Evolutionary conservation across 2,329 filamentous ascomycete genomes (phyloP).

Genomic region (Trichoderma semiorbis): DNA sequence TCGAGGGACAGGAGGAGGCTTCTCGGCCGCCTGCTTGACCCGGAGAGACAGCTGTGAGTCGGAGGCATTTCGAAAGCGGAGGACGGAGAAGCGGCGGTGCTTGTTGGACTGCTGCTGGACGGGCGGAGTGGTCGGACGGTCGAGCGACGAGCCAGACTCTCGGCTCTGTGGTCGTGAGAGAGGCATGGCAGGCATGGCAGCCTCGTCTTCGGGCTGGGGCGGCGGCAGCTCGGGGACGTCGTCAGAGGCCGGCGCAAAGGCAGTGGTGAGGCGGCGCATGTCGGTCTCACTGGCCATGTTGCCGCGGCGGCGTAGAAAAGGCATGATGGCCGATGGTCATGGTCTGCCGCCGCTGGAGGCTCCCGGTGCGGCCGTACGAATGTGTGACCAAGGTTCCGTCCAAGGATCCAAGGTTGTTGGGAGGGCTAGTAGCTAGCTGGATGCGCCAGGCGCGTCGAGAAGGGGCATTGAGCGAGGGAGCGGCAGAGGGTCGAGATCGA

Average conservation of each 20-base stretch:
- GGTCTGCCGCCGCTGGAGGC: conserved; percentile 26
- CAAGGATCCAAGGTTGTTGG: neutral
- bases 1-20: conserved; percentile 55
- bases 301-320: conserved; percentile 60
- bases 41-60: conserved; percentile 81
- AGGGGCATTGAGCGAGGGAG: conserved; percentile 14
- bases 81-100: conserved; percentile 63
- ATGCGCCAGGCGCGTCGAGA: conserved; percentile 16
- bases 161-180: conserved; percentile 23
- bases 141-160: conserved; percentile 24
- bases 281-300: conserved; percentile 58
- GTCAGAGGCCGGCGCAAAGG: conserved; percentile 29
- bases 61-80: conserved; percentile 87
- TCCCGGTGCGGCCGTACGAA: neutral
- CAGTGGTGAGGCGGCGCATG: conserved; percentile 51
- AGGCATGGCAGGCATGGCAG: conserved; percentile 14
- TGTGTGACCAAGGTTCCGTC: neutral
- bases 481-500: neutral
- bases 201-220: conserved; percentile 14
- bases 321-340: conserved; percentile 48
- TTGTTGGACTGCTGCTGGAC: conserved; percentile 54
- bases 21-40: conserved; percentile 65
- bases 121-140: conserved; percentile 35
- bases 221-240: conserved; percentile 24
- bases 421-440: conserved; percentile 4